Conservation (phyloP, 2,329 filamentous ascomycete species). For the Botrytis aclada region DNA sequence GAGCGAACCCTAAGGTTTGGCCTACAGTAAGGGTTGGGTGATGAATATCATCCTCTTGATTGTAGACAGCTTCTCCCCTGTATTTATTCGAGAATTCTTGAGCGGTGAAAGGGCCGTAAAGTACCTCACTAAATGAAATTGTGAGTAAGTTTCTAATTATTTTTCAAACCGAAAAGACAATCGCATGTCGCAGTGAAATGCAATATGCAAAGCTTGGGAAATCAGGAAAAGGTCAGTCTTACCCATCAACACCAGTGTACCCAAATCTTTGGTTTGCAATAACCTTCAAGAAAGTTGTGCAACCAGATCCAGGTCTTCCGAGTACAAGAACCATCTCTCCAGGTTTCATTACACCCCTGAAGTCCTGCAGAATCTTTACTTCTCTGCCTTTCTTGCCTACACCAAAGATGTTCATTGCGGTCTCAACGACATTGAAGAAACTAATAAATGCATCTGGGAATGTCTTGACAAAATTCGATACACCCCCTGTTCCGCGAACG, state of each 20-base stretch:
- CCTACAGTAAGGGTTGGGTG: slow-evolving; percentile 80
- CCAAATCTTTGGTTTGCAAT: slow-evolving; percentile 55
- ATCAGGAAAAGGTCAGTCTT: background rate
- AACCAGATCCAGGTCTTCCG: slow-evolving; percentile 43
- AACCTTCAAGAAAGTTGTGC: slow-evolving; percentile 53
- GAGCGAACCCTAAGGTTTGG: slow-evolving; percentile 80
- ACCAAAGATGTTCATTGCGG: slow-evolving; percentile 61
- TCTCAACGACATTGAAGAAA: slow-evolving; percentile 73
- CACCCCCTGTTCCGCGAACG: slow-evolving; percentile 71
- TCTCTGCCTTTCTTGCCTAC: slow-evolving; percentile 66
- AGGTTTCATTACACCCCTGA: slow-evolving; percentile 67
- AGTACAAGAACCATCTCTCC: slow-evolving; percentile 69
- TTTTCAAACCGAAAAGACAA: background rate
- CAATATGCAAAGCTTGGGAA: background rate
- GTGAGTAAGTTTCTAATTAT: background rate
- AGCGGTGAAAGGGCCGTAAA: slow-evolving; percentile 71
- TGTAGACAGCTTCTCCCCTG: slow-evolving; percentile 81
- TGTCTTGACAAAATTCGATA: slow-evolving; percentile 66
- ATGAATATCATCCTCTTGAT: slow-evolving; percentile 82
- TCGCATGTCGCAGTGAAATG: too few species aligned
- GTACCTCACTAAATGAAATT: slow-evolving; percentile 58
- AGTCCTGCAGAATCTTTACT: slow-evolving; percentile 69
- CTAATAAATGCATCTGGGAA: slow-evolving; percentile 70
- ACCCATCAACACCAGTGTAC: slow-evolving; percentile 49
- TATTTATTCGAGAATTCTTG: slow-evolving; percentile 68